Evolutionary conservation across 2,329 filamentous ascomycete species (phyloP).

Genomic region (Neonectria magnoliae): DNA sequence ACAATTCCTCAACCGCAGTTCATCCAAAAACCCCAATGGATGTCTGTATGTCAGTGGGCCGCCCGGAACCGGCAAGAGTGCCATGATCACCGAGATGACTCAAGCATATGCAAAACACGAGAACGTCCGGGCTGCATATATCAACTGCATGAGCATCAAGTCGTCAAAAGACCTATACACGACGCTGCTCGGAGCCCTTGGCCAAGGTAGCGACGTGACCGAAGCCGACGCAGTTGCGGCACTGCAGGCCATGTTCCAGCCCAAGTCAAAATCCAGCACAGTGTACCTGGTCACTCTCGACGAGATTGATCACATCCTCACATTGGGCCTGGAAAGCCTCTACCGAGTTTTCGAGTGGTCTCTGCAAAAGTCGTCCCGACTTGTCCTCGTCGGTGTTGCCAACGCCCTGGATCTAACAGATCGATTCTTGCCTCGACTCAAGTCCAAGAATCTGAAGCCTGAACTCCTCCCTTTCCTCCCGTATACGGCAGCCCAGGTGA

Average conservation of each 20-base stretch:
- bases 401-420: conserved; percentile 97
- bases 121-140: conserved; percentile 75
- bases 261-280: conserved; percentile 63
- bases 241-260: conserved; percentile 77
- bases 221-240: conserved; percentile 74
- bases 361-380: conserved; percentile 78
- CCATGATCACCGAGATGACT: conserved; percentile 85
- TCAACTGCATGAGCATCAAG: conserved; percentile 98
- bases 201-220: conserved; percentile 65
- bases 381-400: conserved; percentile 90
- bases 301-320: conserved; percentile 94
- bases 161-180: conserved; percentile 86
- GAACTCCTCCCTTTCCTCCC: conserved; percentile 91
- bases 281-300: conserved; percentile 89
- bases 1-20: conserved; percentile 73
- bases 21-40: conserved; percentile 71
- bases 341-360: conserved; percentile 99
- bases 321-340: conserved; percentile 85
- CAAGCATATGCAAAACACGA: conserved; percentile 63
- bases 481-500: conserved; percentile 89
- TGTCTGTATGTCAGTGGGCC: conserved; percentile 96
- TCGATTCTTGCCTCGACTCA: conserved; percentile 91
- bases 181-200: conserved; percentile 77
- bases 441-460: conserved; percentile 91
- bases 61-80: conserved; percentile 96